Evolutionary conservation across 257 asterid species (phyloP).

Genomic region (Thymus mandschuricus): DNA sequence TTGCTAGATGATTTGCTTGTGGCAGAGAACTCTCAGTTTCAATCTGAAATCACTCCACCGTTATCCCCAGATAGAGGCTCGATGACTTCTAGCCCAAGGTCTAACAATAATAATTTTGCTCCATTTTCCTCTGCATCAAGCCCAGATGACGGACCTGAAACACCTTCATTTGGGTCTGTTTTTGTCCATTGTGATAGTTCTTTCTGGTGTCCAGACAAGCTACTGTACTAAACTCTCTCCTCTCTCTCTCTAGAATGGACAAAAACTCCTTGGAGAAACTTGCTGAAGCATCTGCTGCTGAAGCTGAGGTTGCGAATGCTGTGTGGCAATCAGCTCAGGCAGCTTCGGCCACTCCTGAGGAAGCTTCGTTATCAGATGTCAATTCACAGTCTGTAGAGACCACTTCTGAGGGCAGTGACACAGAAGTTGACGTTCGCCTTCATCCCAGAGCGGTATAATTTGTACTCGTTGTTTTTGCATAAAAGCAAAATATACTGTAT

Average conservation of each 20-base stretch:
- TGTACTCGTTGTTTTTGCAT: constrained; percentile 12
- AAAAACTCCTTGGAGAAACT: constrained; percentile 82
- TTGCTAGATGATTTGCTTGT: constrained; percentile 84
- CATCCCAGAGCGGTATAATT: constrained; percentile 91
- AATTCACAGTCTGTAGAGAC: constrained; percentile 76
- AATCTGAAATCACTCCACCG: constrained; percentile 59
- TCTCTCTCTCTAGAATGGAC: constrained; percentile 56
- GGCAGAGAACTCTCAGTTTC: constrained; percentile 86
- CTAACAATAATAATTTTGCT: constrained; percentile 39
- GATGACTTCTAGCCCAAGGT: constrained; percentile 59
- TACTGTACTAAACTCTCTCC: constrained; percentile 16
- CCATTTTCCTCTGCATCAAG: constrained; percentile 44
- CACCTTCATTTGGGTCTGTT: constrained; percentile 65
- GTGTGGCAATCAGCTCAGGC: constrained; percentile 96
- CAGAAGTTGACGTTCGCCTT: constrained; percentile 88
- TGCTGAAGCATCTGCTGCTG: constrained; percentile 97
- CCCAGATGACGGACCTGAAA: constrained; percentile 62
- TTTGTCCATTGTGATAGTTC: constrained; percentile 22
- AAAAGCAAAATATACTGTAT: too few relatives aligned
- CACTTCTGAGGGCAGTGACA: constrained; percentile 77
- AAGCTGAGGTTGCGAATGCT: constrained; percentile 94
- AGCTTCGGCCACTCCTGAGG: constrained; percentile 70
- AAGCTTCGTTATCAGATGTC: constrained; percentile 69
- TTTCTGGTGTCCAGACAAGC: constrained; percentile 20
- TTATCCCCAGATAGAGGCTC: constrained; percentile 52